These are phyloP conservation scores for Heterococcus sp. DNA, from an alignment of 108 stramenopile species.

Conservation along the genomic window DNA sequence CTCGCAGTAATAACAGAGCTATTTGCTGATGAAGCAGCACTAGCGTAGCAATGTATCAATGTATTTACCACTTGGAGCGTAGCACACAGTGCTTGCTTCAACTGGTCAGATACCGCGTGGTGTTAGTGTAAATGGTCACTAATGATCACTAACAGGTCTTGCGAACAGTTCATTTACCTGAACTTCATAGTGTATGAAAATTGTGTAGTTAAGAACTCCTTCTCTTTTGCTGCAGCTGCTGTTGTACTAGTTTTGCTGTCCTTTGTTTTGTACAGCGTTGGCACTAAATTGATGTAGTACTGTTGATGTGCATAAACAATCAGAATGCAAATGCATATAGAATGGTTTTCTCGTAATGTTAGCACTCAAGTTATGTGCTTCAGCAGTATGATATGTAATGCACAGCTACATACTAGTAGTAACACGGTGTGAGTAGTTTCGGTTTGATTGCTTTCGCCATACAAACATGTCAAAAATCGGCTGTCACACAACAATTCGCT, in stretches of 20 bases:
- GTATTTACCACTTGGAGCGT: too few relatives aligned
- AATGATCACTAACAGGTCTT: background rate
- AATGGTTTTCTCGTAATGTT: background rate
- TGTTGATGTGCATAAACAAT: background rate
- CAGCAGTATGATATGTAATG: background rate
- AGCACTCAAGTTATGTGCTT: background rate
- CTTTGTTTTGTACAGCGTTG: conserved; percentile 15
- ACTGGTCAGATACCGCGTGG: background rate
- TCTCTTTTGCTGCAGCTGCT: background rate
- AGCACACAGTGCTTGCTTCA: background rate
- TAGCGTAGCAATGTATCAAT: too few relatives aligned
- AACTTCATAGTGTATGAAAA: conserved; percentile 36
- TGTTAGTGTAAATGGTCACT: background rate
- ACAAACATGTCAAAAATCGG: too few relatives aligned
- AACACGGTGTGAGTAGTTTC: too few relatives aligned
- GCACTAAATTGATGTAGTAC: conserved; percentile 48
- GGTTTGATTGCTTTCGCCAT: too few relatives aligned
- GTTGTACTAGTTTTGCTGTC: too few relatives aligned
- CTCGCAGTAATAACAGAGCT: too few relatives aligned
- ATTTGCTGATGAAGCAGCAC: too few relatives aligned
- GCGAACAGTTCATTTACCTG: conserved; percentile 1
- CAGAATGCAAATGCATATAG: background rate
- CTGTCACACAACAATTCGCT: too few relatives aligned
- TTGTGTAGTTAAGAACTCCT: conserved; percentile 4
- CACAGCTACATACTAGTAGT: background rate